These are phyloP conservation scores for Russula griseocarnosa DNA, from an alignment of 768 basidiomycete genomes.

Conservation along the genomic window DNA sequence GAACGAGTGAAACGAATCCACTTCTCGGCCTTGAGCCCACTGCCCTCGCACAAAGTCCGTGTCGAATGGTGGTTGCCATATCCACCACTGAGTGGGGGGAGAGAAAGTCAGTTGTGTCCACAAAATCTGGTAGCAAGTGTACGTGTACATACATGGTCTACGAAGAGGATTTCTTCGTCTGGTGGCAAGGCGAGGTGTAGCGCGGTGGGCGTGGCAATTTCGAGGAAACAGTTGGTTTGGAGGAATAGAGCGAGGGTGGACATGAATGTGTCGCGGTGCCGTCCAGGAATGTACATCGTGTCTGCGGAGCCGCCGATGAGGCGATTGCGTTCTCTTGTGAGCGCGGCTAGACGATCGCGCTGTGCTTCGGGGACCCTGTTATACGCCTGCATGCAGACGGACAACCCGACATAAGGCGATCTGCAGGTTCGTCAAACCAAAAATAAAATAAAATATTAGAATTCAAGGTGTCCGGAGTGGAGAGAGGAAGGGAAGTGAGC, in stretches of 20 bases:
- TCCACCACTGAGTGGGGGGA: slow-evolving; percentile 43
- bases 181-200: slow-evolving; percentile 43
- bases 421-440: slow-evolving; percentile 26
- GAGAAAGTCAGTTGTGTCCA: slow-evolving; percentile 2
- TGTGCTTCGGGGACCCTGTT: slow-evolving; percentile 35
- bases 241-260: slow-evolving; percentile 43
- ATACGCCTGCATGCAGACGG: slow-evolving; percentile 44
- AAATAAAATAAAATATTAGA: not conserved
- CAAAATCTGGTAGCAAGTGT: not conserved
- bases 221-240: slow-evolving; percentile 47
- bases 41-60: slow-evolving; percentile 44
- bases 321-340: slow-evolving; percentile 37
- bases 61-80: slow-evolving; percentile 45
- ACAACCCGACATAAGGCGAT: slow-evolving; percentile 44
- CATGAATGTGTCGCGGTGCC: slow-evolving; percentile 40
- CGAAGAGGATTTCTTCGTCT: slow-evolving; percentile 42
- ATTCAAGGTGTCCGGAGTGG: not conserved
- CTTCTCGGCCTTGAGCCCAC: slow-evolving; percentile 46
- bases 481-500: not conserved
- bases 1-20: slow-evolving; percentile 51
- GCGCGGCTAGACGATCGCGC: slow-evolving; percentile 39
- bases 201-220: slow-evolving; percentile 47
- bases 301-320: slow-evolving; percentile 48
- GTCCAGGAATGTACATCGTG: slow-evolving; percentile 47
- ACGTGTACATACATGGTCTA: slow-evolving; percentile 42